phyloP scores from a whole-genome alignment of 176 grass and related monocot genomes.

The Hordeum vulgare region MorexV3_pseudomolecules_assembly NC_058518.1:71029597-71030096 shows the following conservation, averaged over 20 bases:
- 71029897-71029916: constrained; percentile 72
- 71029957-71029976: neutral
- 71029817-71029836: constrained; percentile 97
- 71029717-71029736: neutral
- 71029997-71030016: neutral
- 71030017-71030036: neutral
- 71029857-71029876: constrained; percentile 60
- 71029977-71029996: neutral
- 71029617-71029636: neutral
- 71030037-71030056: neutral
- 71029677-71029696: neutral
- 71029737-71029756: constrained; percentile 29
- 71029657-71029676: neutral
- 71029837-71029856: constrained; percentile 69
- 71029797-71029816: constrained; percentile 68
- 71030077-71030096: neutral
- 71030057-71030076: neutral
- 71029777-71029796: constrained; percentile 73
- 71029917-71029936: constrained; percentile 69
- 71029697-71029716: neutral
- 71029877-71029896: constrained; percentile 79
- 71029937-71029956: neutral
- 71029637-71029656: neutral
- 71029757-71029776: constrained; percentile 82
- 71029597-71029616: neutral